phyloP scores from a whole-genome alignment of 139 green algal species.

The Tetradesmus obliquus region DNA sequence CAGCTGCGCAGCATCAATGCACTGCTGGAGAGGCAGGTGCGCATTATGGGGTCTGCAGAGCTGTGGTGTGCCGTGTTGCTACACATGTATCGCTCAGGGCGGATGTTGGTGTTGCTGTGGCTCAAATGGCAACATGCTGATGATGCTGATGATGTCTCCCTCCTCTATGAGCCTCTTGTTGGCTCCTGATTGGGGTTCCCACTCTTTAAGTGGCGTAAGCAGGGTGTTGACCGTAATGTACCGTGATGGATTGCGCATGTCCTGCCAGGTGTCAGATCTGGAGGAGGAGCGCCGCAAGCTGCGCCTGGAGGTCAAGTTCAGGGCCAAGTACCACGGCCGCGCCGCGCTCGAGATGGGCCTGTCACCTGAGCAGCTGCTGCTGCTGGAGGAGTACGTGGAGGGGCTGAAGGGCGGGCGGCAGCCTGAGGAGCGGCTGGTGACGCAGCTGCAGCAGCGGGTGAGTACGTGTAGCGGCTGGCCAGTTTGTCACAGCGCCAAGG shows the following conservation, averaged over 20 bases:
- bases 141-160: too few relatives aligned
- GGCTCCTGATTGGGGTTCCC: too few relatives aligned
- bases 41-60: neutral
- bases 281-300: conserved; percentile 83
- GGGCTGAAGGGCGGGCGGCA: conserved; percentile 62
- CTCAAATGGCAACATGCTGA: too few relatives aligned
- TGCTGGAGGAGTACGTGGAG: conserved; percentile 80
- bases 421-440: conserved; percentile 66
- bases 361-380: conserved; percentile 73
- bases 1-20: conserved; percentile 73
- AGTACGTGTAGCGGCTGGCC: neutral
- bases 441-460: conserved; percentile 69
- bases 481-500: too few relatives aligned
- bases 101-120: too few relatives aligned
- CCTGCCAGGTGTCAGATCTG: conserved; percentile 68
- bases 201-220: neutral
- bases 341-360: conserved; percentile 73
- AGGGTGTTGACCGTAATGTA: neutral
- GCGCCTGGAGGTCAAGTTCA: conserved; percentile 81
- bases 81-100: too few relatives aligned
- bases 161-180: too few relatives aligned
- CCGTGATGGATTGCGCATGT: neutral
- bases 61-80: neutral
- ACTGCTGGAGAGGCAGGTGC: conserved; percentile 72
- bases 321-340: conserved; percentile 81